These are phyloP conservation scores for Cotoneaster glaucophyllus DNA, from an alignment of 306 rosid species.

Conservation along the genomic window DNA sequence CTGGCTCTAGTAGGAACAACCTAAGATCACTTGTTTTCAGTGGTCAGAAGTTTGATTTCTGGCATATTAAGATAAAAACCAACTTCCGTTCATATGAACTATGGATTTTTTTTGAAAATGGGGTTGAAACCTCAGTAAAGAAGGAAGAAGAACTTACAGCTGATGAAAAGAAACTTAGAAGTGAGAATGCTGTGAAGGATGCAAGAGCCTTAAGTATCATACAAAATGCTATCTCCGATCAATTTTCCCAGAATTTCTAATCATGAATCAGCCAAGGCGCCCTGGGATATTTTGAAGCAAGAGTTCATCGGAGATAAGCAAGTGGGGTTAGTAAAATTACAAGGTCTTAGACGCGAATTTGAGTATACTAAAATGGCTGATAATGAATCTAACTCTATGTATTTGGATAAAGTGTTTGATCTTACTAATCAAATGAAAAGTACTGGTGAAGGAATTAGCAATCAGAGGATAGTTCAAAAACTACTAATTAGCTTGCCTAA, in stretches of 20 bases:
- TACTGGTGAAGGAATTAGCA: background rate
- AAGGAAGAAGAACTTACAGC: too few relatives aligned
- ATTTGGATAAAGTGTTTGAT: background rate
- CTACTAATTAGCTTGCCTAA: too few relatives aligned
- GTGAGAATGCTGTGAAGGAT: background rate
- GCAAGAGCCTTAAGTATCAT: background rate
- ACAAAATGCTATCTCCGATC: background rate
- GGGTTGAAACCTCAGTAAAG: too few relatives aligned
- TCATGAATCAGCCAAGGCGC: background rate
- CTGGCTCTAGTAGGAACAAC: too few relatives aligned
- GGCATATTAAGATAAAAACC: too few relatives aligned
- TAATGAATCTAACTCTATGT: background rate
- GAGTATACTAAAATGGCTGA: background rate
- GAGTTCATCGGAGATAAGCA: background rate
- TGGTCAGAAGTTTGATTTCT: too few relatives aligned
- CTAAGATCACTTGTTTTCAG: too few relatives aligned
- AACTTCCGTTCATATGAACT: too few relatives aligned
- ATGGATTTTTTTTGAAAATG: too few relatives aligned
- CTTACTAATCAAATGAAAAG: background rate
- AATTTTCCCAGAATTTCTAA: background rate
- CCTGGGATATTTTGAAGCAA: background rate
- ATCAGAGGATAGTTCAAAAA: too few relatives aligned
- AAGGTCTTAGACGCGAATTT: background rate
- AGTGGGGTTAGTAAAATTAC: background rate
- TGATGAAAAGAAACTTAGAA: too few relatives aligned